Evolutionary conservation across 768 basidiomycete genomes (phyloP), one percentile per base, ranked within the genome.

Genomic region (Tulasnella sp.): DNA sequence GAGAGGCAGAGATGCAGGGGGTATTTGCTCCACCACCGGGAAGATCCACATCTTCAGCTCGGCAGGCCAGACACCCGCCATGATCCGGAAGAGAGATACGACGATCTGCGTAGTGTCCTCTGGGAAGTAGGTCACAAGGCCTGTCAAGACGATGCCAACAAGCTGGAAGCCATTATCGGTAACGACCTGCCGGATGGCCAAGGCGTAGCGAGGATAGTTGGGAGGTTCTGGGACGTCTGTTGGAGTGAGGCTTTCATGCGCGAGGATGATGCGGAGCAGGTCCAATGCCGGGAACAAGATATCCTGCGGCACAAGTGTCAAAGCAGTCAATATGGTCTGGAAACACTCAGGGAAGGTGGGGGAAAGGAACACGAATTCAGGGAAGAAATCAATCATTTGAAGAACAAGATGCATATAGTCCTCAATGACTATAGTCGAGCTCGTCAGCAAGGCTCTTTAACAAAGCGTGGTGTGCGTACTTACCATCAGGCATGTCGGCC

Each of bases 391-490:
- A 51, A 84, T 71, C 67, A 93, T 74, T 64, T 83, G 82, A 56
- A 84, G 71, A 13, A 91, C 72, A 72, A 92, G 78, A 63, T 90
- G 92, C 53, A 92, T 68, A 65, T 94, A 98, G 68, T 99, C 96
- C 70, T 98, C 95, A 67, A 99, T 74, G 26, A 97, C 96, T 98
- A 63, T 41, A 30, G 32, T 10, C 42, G 26, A n/a, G 23, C n/a
- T 23, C 54, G 60, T 50, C 44, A 51, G 64, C 13, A 58, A 29
- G 29, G 15, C 34, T 54, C 27, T n/a, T 41, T 52, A 49, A 26
- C 8, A 52, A 61, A 13, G 24, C 52, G 53, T 11, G 5, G 8
- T 34, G 23, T 43, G 9, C 15, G 3, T n/a, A 68, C 87, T 68
- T 66, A 97, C 96, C 84, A 73, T 98, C 96, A 38, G 94, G 91